These are phyloP conservation scores for Ophiocordyceps unilateralis DNA, from an alignment of 2,329 filamentous ascomycete species.

Conservation along the genomic window DNA sequence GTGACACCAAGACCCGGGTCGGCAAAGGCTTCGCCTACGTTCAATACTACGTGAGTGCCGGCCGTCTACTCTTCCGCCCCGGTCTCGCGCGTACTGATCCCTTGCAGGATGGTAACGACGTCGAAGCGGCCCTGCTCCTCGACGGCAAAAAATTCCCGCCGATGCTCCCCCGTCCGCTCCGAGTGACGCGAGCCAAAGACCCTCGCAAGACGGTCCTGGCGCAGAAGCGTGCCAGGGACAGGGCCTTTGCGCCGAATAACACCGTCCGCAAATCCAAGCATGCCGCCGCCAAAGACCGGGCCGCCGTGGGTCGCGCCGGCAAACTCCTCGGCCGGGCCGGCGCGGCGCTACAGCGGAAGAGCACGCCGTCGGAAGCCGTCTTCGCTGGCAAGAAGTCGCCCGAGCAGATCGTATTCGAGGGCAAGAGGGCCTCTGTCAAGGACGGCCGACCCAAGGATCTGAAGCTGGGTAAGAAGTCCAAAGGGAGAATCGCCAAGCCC, in stretches of 20 bases:
- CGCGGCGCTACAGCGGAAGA: slow-evolving; percentile 29
- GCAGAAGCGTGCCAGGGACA: slow-evolving; percentile 14
- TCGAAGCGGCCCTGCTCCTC: slow-evolving; percentile 78
- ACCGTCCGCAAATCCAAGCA: slow-evolving; percentile 33
- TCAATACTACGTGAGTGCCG: slow-evolving; percentile 59
- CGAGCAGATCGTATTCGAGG: slow-evolving; percentile 66
- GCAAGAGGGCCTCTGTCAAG: slow-evolving; percentile 51
- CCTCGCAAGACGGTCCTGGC: slow-evolving; percentile 40
- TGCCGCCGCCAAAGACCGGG: slow-evolving; percentile 51
- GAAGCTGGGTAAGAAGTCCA: slow-evolving; percentile 35
- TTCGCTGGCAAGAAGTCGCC: slow-evolving; percentile 32
- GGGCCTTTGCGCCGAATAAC: slow-evolving; percentile 15
- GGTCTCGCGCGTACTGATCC: neutral
- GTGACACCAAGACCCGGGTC: slow-evolving; percentile 77
- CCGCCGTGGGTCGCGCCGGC: slow-evolving; percentile 52
- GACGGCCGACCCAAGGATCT: slow-evolving; percentile 46
- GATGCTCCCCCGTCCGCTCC: slow-evolving; percentile 74
- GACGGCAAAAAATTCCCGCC: slow-evolving; percentile 88
- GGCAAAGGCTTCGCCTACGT: slow-evolving; percentile 97
- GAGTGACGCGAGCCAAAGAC: slow-evolving; percentile 74
- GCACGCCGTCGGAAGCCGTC: slow-evolving; percentile 7
- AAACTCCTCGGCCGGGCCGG: slow-evolving; percentile 59
- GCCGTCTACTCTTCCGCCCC: neutral
- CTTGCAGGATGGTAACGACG: slow-evolving; percentile 56
- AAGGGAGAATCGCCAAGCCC: slow-evolving; percentile 21